Conservation (phyloP, 148 eudicot genomes). For the Rhododendron mucronatum region DNA sequence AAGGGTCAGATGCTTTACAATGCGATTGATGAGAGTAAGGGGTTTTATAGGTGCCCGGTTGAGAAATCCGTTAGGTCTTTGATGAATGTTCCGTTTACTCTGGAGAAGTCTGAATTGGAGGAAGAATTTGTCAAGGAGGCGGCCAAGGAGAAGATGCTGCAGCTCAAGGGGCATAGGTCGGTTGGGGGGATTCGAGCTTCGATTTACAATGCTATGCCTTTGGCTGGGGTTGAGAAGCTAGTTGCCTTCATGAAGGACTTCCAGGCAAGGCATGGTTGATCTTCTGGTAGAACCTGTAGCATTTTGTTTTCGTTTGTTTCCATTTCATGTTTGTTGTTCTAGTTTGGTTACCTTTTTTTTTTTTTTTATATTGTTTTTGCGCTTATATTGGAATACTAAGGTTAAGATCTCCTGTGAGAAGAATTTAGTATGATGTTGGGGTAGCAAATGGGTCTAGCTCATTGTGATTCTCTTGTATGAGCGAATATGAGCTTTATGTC, state of each 20-base stretch:
- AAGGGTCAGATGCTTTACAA: constrained; percentile 68
- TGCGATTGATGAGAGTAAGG: constrained; percentile 71
- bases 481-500: neutral
- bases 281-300: neutral
- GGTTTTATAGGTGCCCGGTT: constrained; percentile 85
- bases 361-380: constrained; percentile 1
- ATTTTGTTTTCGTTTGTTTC: neutral
- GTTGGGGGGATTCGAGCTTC: constrained; percentile 99
- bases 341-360: neutral
- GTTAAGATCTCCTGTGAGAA: constrained; percentile 3
- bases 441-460: constrained; percentile 5
- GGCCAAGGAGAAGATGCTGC: constrained; percentile 93
- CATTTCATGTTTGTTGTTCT: constrained; percentile 6
- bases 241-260: constrained; percentile 95
- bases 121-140: constrained; percentile 78
- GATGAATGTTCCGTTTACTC: constrained; percentile 96
- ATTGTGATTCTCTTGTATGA: constrained; percentile 5
- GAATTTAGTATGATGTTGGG: constrained; percentile 2
- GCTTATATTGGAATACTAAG: neutral
- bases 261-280: constrained; percentile 72
- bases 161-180: constrained; percentile 87
- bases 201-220: constrained; percentile 95
- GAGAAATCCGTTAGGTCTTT: constrained; percentile 92
- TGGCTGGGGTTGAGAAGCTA: constrained; percentile 90
- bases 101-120: constrained; percentile 75